These are phyloP conservation scores for Colletotrichum destructivum DNA, from an alignment of 2,329 filamentous ascomycete species.

Conservation along the genomic window DNA sequence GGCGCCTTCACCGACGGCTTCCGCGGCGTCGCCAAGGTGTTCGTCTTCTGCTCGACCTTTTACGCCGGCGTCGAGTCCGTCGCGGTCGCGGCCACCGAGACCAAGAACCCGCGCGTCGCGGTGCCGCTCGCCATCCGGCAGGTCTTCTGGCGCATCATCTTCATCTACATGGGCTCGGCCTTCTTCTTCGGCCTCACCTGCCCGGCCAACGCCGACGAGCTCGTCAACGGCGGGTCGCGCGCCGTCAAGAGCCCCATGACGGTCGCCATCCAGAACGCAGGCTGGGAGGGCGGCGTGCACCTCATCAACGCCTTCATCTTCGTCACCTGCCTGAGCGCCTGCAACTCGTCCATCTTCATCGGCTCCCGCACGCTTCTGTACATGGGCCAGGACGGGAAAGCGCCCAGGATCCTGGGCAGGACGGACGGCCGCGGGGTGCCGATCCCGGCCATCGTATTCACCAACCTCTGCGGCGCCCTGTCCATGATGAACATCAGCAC, in stretches of 20 bases:
- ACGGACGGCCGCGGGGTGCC: slow-evolving; percentile 77
- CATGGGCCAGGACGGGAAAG: slow-evolving; percentile 82
- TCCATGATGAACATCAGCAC: slow-evolving; percentile 83
- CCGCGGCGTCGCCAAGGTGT: slow-evolving; percentile 74
- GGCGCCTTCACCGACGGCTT: slow-evolving; percentile 81
- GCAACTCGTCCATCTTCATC: slow-evolving; percentile 85
- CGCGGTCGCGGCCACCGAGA: slow-evolving; percentile 75
- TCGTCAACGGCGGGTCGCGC: slow-evolving; percentile 73
- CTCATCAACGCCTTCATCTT: slow-evolving; percentile 86
- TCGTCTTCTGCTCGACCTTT: slow-evolving; percentile 79
- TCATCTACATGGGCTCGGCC: slow-evolving; percentile 78
- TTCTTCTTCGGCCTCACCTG: slow-evolving; percentile 84
- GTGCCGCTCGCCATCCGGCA: slow-evolving; percentile 73
- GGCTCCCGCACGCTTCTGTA: slow-evolving; percentile 81
- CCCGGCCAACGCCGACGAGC: slow-evolving; percentile 75
- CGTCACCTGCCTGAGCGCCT: slow-evolving; percentile 78
- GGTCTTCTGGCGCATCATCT: slow-evolving; percentile 73
- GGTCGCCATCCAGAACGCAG: slow-evolving; percentile 80
- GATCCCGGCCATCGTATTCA: slow-evolving; percentile 74
- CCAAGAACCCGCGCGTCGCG: slow-evolving; percentile 69
- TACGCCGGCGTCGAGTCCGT: slow-evolving; percentile 78
- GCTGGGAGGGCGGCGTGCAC: slow-evolving; percentile 80
- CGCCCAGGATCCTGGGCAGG: slow-evolving; percentile 77
- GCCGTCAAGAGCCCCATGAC: slow-evolving; percentile 82
- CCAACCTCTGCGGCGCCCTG: slow-evolving; percentile 79